Base-by-base conservation (phyloP, 2,329 filamentous ascomycete genomes). In the Pestalotiopsis sp. region DNA sequence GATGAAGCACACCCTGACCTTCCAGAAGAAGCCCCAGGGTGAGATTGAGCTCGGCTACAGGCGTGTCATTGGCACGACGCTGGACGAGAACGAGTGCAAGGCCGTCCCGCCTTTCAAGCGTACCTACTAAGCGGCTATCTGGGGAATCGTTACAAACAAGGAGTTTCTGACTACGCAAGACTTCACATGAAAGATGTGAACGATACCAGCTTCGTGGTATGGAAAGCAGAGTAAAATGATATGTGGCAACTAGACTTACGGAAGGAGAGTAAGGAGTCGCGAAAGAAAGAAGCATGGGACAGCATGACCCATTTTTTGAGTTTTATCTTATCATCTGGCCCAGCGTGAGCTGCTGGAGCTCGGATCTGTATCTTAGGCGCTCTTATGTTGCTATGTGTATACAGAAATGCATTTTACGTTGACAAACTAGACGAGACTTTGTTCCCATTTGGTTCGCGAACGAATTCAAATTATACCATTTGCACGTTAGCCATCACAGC, bases 1-100 rank as follows among this genome's bases (percentile, higher is more conserved):
- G 95, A 98, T 98, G 95, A 98, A 98, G 91, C 96, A 99, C 89
- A 97, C 94, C 60, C 89, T 99, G 71, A 94, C 92, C 74, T 99
- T 92, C 92, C 96, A 99, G 88, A 97, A 94, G 91, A 81, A 91
- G 79, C 93, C 95, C 41, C 95, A 98, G 78, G 92, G 92, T 79
- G 90, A 94, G 84, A 90, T 96, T 67, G 92, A 98, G 71, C 86
- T 98, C 72, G 86, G 89, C 71, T 98, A 98, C 89, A 90, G 96
- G 81, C 86, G 87, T 72, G 96, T 99, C 71, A 92, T 93, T 71
- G 87, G 87, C 74, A 91, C 88, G 71, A 98, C 96, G 31, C 86
- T 99, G 74, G 96, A 98, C 78, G 95, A 97, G 89, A 91, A 88
- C 76, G 96, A 99, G 88, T 98, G 96, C 91, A 94, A 96, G 88